These are phyloP conservation scores for Aspergillus sp. DNA, from an alignment of 2,329 filamentous ascomycete genomes.

Conservation along the genomic window DNA sequence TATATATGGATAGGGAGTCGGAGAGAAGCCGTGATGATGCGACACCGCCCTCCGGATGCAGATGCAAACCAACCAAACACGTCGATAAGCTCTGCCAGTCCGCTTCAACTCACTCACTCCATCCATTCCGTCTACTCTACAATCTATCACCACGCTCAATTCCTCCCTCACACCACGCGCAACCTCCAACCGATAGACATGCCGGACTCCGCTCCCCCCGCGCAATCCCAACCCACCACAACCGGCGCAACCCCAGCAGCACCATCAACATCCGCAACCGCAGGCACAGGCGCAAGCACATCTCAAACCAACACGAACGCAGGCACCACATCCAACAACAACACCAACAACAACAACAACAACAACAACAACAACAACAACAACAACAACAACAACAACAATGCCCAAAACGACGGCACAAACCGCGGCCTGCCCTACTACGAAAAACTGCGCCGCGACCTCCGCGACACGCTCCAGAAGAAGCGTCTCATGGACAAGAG, in stretches of 20 bases:
- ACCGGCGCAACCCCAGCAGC: conserved; percentile 5
- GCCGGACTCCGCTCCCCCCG: conserved; percentile 41
- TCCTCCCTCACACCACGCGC: not conserved
- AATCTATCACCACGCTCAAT: not conserved
- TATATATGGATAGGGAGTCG: not conserved
- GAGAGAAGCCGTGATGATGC: not conserved
- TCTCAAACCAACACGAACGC: conserved; percentile 12
- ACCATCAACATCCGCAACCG: conserved; percentile 16
- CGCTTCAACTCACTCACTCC: conserved; percentile 1
- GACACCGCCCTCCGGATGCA: conserved; percentile 1
- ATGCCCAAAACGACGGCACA: conserved; percentile 24
- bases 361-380: conserved; percentile 18
- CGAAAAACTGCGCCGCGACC: conserved; percentile 66
- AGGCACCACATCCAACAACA: not conserved
- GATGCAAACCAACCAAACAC: conserved; percentile 40
- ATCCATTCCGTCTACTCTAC: not conserved
- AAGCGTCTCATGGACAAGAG: conserved; percentile 63
- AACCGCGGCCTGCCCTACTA: conserved; percentile 63
- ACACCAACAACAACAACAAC: conserved; percentile 13
- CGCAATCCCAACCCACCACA: conserved; percentile 15
- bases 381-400: conserved; percentile 15
- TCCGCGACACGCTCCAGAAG: conserved; percentile 66
- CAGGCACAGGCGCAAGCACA: conserved; percentile 7
- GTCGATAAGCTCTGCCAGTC: conserved; percentile 6
- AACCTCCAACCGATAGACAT: conserved; percentile 24